phyloP scores from a whole-genome alignment of 2,329 filamentous ascomycete genomes.

The Aspergillus clavatus region DNA sequence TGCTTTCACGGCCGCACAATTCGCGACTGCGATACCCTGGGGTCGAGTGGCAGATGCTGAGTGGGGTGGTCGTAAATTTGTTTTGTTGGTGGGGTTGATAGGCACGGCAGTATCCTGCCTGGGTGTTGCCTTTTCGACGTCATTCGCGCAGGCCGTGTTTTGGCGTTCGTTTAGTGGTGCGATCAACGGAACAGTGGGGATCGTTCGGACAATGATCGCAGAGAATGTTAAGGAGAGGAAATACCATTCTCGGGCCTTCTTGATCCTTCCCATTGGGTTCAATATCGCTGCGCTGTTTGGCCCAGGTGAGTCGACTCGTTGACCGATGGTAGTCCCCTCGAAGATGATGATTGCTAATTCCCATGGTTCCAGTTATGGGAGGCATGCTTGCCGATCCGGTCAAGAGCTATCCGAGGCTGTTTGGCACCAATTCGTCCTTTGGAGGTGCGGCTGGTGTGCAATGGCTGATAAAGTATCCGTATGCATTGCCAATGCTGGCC shows the following conservation, averaged over 20 bases:
- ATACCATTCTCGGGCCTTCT: constrained; percentile 52
- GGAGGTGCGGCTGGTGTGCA: constrained; percentile 53
- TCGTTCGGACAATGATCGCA: constrained; percentile 67
- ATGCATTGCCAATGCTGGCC: constrained; percentile 63
- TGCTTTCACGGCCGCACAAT: constrained; percentile 74
- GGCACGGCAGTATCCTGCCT: constrained; percentile 63
- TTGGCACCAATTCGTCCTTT: constrained; percentile 55
- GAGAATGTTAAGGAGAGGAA: constrained; percentile 68
- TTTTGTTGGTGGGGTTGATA: constrained; percentile 68
- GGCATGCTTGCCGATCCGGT: constrained; percentile 65
- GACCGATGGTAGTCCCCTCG: constrained; percentile 28
- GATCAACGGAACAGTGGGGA: constrained; percentile 67
- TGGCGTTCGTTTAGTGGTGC: constrained; percentile 64
- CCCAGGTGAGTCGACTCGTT: constrained; percentile 35
- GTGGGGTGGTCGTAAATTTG: constrained; percentile 66
- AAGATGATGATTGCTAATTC: constrained; percentile 1
- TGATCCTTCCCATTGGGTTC: constrained; percentile 61
- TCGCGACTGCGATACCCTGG: constrained; percentile 76
- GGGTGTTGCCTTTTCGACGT: constrained; percentile 64
- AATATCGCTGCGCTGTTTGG: constrained; percentile 57
- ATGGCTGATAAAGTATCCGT: constrained; percentile 62
- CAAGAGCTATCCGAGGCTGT: constrained; percentile 57
- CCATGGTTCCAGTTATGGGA: constrained; percentile 52
- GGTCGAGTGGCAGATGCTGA: constrained; percentile 63
- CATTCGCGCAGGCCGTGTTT: constrained; percentile 58